Conservation (phyloP, 1,139 yeast species). For the Geotrichum australiense region DNA sequence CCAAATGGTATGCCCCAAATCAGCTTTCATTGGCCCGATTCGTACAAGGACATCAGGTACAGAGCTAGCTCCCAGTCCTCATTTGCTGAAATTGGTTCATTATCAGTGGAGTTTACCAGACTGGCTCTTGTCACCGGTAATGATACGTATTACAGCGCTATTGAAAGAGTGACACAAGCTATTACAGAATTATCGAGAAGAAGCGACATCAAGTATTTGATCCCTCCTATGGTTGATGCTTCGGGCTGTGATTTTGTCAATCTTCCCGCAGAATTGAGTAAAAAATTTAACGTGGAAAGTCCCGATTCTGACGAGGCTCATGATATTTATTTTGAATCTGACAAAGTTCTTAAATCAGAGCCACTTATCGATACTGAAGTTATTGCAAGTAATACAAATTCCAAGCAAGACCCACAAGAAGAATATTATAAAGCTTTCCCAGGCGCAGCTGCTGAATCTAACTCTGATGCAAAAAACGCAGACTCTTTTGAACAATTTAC, state of each 20-base stretch:
- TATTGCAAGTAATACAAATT: not conserved
- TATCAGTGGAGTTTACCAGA: conserved; percentile 63
- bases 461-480: not conserved
- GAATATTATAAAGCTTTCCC: conserved; percentile 1
- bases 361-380: not conserved
- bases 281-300: no score
- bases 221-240: conserved; percentile 42
- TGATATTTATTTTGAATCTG: not conserved
- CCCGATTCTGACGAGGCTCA: not conserved
- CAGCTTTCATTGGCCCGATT: conserved; percentile 52
- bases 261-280: not conserved
- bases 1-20: conserved; percentile 62
- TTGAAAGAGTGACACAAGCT: conserved; percentile 40
- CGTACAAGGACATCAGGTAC: conserved; percentile 27
- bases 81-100: conserved; percentile 62
- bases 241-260: conserved; percentile 41
- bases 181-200: conserved; percentile 34
- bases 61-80: conserved; percentile 38
- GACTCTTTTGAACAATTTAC: not conserved
- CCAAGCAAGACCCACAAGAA: not conserved
- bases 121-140: conserved; percentile 63
- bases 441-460: not conserved
- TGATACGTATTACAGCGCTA: conserved; percentile 41
- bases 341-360: not conserved
- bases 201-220: conserved; percentile 36